Percentiles rank a stretch among this genome's conserved stretches.
Conservation (phyloP, 192 early-diverging fungal genomes). For the Chytriomyces confervae region DNA sequence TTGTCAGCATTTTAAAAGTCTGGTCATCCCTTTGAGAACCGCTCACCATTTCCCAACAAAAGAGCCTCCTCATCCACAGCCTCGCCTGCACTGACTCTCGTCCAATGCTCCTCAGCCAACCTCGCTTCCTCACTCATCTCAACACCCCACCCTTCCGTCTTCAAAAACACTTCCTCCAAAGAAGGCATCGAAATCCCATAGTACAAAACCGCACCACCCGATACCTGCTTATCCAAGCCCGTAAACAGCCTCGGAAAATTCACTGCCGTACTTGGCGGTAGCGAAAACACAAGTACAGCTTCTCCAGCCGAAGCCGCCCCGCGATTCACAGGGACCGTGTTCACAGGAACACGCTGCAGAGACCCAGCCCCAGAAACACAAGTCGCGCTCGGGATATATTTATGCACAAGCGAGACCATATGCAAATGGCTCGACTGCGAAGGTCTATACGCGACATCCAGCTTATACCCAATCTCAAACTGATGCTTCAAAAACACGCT, state of each 20-base stretch:
- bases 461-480: constrained; percentile 70
- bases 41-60: constrained; percentile 27
- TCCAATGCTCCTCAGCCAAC: constrained; percentile 31
- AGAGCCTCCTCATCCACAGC: constrained; percentile 29
- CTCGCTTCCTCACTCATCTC: constrained; percentile 38
- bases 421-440: constrained; percentile 33
- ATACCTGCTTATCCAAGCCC: constrained; percentile 52
- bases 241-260: constrained; percentile 56
- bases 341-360: constrained; percentile 43
- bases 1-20: neutral
- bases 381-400: constrained; percentile 39
- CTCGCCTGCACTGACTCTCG: constrained; percentile 17
- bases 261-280: constrained; percentile 48
- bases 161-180: constrained; percentile 69
- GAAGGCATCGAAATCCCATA: constrained; percentile 66
- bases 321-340: constrained; percentile 48
- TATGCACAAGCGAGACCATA: constrained; percentile 48
- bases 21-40: neutral
- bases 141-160: constrained; percentile 40
- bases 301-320: constrained; percentile 44
- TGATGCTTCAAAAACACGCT: constrained; percentile 69
- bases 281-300: constrained; percentile 42
- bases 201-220: constrained; percentile 44
- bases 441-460: constrained; percentile 35
- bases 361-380: constrained; percentile 5